Evolutionary conservation across 345 rosid species (phyloP).

Genomic region (Syzygium aromaticum): DNA sequence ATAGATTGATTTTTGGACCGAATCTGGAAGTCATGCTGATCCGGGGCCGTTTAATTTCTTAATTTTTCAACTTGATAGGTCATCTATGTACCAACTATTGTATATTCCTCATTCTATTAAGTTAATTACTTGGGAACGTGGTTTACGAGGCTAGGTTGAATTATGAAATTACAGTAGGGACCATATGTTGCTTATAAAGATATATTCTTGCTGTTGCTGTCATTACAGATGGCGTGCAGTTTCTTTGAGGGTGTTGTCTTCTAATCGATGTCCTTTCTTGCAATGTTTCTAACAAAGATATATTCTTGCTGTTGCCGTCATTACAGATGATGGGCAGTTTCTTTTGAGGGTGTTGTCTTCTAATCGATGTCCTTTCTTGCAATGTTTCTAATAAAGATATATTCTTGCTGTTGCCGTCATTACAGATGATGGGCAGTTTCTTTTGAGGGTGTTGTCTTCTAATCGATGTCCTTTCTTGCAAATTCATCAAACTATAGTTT

Average conservation of each 20-base stretch:
- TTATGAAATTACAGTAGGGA: fast-evolving
- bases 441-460: not conserved
- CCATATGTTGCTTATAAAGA: not conserved
- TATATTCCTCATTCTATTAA: not conserved
- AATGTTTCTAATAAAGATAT: no score
- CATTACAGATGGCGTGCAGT: no score
- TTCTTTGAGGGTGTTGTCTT: no score
- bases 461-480: not conserved
- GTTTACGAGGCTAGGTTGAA: fast-evolving
- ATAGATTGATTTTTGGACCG: not conserved
- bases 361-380: not conserved
- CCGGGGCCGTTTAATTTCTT: not conserved
- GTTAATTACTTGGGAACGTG: not conserved
- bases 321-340: not conserved
- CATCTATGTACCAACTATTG: not conserved
- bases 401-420: not conserved
- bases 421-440: not conserved
- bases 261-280: no score
- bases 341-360: not conserved
- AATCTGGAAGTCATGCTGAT: not conserved
- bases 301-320: not conserved
- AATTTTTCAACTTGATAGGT: not conserved
- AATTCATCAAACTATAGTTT: not conserved
- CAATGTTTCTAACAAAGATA: not conserved
- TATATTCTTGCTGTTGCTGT: no score